Percentiles rank a stretch among this genome's conserved stretches.
phyloP scores from a whole-genome alignment of 345 rosid genomes.

The Linum usitatissimum region DNA sequence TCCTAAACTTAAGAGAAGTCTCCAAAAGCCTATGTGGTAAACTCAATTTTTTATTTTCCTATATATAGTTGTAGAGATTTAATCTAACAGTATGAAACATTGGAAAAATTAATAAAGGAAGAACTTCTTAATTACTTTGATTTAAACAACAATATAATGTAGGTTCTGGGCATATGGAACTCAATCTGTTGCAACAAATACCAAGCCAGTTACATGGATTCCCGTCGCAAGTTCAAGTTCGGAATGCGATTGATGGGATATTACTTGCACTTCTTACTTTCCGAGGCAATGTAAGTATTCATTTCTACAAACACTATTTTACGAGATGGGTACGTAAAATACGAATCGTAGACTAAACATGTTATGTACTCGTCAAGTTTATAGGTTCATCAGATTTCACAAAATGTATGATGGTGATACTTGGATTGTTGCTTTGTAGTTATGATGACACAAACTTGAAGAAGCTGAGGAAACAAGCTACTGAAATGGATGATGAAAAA shows the following conservation, averaged over 20 bases:
- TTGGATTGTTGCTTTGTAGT: background rate
- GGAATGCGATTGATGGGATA: constrained; percentile 1
- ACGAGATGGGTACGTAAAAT: too few species aligned
- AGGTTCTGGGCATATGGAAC: constrained; percentile 6
- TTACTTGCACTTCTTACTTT: constrained; percentile 9
- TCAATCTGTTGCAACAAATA: background rate
- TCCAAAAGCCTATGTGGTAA: too few species aligned
- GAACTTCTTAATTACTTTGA: too few species aligned
- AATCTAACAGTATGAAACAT: too few species aligned
- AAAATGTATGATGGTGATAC: too few species aligned
- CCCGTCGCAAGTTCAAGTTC: background rate
- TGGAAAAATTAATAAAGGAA: too few species aligned
- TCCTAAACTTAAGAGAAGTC: too few species aligned
- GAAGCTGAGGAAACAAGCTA: background rate
- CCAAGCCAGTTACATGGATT: background rate
- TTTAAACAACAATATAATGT: background rate
- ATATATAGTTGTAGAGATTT: too few species aligned
- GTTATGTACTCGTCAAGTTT: too few species aligned
- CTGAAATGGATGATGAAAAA: background rate
- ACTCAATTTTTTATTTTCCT: too few species aligned
- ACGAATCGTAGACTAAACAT: too few species aligned
- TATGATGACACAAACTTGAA: constrained; percentile 9
- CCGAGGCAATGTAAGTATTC: constrained; percentile 11
- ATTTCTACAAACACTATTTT: background rate
- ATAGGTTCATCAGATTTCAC: too few species aligned